Evolutionary conservation across 495 filamentous ascomycete genomes (phyloP), one percentile per base, ranked within the genome.

Genomic region (Tuber umbilicatum): DNA sequence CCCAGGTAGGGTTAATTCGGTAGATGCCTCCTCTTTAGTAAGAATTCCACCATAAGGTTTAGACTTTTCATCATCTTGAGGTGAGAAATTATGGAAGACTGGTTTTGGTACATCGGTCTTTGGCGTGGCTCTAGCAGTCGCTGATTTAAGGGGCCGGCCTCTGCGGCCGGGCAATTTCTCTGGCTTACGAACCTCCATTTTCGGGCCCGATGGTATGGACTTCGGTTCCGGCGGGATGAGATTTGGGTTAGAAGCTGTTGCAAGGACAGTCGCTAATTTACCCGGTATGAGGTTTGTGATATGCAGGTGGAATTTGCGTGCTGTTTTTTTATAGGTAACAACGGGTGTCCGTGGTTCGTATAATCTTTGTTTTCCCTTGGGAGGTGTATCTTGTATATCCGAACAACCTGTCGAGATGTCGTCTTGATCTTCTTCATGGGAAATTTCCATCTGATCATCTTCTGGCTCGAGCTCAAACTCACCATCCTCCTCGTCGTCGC

Each of bases 41-140:
- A 99, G 85, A 64, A 98, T 97, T 14, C 95, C 95, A 68, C 95
- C 96, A 80, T 98, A 99, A 2, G 96, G 95, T 82, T 97, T 99
- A 23, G 90, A 91, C 81, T 96, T 97, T 78, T 97, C 94, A 76
- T 98, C 95, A 43, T 89, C 90, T 74, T 97, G 81, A n/a, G 55
- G 55, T 14, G 55, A 64, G 55, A 35, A 35, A 64, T 64, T 64
- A 19, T 64, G 55, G 27, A 64, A 64, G 55, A 64, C 16, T 64
- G 55, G 55, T 35, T 64, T 64, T 35, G 55, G 27, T 17, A 31
- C 14, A 31, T 60, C n/a, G 10, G 55, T 19, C 55, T 64, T 64
- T 17, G 55, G 55, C 12, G 31, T 35, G 55, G 27, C 27, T 16
- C 55, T 64, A 17, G 55, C 55, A 35, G 27, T 35, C 12, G 55